A percentile compares a stretch with the other conserved stretches of the same genome.
These are phyloP conservation scores for Neocucurbitaria cava DNA, from an alignment of 2,329 filamentous ascomycete species.

Conservation along the genomic window DNA sequence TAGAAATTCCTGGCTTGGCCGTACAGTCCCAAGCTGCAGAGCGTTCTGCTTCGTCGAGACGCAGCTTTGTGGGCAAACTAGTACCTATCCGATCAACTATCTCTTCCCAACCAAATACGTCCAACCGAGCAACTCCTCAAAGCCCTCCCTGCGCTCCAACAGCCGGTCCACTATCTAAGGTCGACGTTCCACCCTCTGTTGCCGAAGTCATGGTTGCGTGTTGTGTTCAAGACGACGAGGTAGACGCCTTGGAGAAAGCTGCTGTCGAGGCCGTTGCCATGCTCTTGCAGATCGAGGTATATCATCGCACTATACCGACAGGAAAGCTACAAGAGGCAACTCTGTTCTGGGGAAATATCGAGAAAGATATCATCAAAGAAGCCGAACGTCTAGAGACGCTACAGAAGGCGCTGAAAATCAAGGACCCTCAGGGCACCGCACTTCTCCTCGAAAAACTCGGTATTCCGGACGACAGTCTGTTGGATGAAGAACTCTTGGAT, in stretches of 20 bases:
- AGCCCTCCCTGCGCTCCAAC: background rate
- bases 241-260: constrained; percentile 15
- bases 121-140: background rate
- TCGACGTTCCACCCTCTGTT: constrained; percentile 21
- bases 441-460: constrained; percentile 32
- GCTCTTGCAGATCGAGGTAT: constrained; percentile 24
- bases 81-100: background rate
- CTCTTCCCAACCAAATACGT: background rate
- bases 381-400: constrained; percentile 29
- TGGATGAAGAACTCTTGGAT: constrained; percentile 37
- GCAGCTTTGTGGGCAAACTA: background rate
- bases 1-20: constrained; percentile 18
- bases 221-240: constrained; percentile 25
- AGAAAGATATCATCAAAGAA: constrained; percentile 33
- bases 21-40: background rate
- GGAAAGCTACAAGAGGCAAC: constrained; percentile 24
- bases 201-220: constrained; percentile 35
- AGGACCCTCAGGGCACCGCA: constrained; percentile 36
- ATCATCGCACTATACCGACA: constrained; percentile 12
- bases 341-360: constrained; percentile 26
- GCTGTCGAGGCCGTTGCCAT: constrained; percentile 27
- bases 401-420: constrained; percentile 27
- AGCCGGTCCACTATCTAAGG: background rate
- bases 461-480: constrained; percentile 26
- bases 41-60: background rate